A percentile compares a stretch with the other conserved stretches of the same genome.
These are phyloP conservation scores for Tricholomella constricta DNA, from an alignment of 768 basidiomycete species.

Conservation along the genomic window DNA sequence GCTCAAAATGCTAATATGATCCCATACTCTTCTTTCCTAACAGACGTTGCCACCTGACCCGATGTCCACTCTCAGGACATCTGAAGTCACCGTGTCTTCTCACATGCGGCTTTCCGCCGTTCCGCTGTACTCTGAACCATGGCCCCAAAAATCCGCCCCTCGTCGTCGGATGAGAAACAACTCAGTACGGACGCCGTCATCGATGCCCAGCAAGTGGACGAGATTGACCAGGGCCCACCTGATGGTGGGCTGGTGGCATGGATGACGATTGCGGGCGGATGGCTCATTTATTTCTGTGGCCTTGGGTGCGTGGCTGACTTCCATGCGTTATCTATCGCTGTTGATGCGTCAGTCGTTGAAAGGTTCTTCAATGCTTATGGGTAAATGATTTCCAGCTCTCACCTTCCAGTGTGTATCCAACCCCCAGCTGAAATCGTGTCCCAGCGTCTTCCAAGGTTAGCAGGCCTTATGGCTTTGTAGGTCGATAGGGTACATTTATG, in stretches of 20 bases:
- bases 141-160: neutral
- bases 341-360: too few relatives aligned
- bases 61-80: neutral
- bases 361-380: constrained; percentile 21
- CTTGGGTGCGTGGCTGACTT: constrained; percentile 13
- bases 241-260: constrained; percentile 16
- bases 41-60: neutral
- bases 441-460: constrained; percentile 19
- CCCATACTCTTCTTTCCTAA: neutral
- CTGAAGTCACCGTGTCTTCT: too few relatives aligned
- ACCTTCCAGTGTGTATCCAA: neutral
- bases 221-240: neutral
- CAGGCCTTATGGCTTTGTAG: too few relatives aligned
- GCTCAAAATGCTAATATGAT: neutral
- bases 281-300: constrained; percentile 19
- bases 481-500: too few relatives aligned
- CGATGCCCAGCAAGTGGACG: neutral
- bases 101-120: too few relatives aligned
- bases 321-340: too few relatives aligned
- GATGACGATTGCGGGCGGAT: constrained; percentile 16
- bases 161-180: constrained; percentile 1
- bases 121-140: neutral
- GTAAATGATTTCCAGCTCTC: neutral
- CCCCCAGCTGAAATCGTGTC: neutral
- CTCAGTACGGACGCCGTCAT: too few relatives aligned